Evolutionary conservation across 2,329 filamentous ascomycete genomes (phyloP).

Genomic region (Conoideocrella luteorostrata): DNA sequence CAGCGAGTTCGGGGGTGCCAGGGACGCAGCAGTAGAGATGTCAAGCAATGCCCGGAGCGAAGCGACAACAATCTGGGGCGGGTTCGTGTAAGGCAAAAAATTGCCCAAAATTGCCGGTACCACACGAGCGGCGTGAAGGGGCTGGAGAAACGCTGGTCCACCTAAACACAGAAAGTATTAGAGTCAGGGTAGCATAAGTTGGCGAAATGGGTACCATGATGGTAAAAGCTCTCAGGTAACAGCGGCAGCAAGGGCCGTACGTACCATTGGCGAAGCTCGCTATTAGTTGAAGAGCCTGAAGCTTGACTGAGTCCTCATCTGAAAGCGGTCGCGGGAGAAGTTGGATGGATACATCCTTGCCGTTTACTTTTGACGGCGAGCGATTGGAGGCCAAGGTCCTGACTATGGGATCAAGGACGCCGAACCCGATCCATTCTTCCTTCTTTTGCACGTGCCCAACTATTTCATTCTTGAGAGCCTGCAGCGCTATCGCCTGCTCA

Average conservation of each 20-base stretch:
- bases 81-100: conserved; percentile 58
- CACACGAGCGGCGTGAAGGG: conserved; percentile 61
- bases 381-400: conserved; percentile 35
- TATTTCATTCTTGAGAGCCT: conserved; percentile 78
- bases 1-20: conserved; percentile 45
- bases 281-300: conserved; percentile 80
- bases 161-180: conserved; percentile 51
- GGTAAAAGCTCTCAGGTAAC: neutral
- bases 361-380: conserved; percentile 27
- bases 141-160: conserved; percentile 70
- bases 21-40: conserved; percentile 58
- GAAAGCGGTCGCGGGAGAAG: conserved; percentile 35
- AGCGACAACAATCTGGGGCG: conserved; percentile 61
- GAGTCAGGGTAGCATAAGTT: neutral
- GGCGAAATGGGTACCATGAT: neutral
- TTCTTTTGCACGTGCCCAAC: conserved; percentile 86
- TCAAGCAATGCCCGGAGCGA: conserved; percentile 69
- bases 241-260: conserved; percentile 11
- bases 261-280: conserved; percentile 79
- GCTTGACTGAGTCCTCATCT: conserved; percentile 60
- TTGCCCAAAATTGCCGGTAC: conserved; percentile 65
- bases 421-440: conserved; percentile 65
- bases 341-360: conserved; percentile 31
- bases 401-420: conserved; percentile 56
- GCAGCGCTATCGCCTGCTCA: conserved; percentile 56